These are phyloP conservation scores for Sporisorium graminicola DNA, from an alignment of 1,284 basidiomycete genomes.

Conservation along the genomic window DNA sequence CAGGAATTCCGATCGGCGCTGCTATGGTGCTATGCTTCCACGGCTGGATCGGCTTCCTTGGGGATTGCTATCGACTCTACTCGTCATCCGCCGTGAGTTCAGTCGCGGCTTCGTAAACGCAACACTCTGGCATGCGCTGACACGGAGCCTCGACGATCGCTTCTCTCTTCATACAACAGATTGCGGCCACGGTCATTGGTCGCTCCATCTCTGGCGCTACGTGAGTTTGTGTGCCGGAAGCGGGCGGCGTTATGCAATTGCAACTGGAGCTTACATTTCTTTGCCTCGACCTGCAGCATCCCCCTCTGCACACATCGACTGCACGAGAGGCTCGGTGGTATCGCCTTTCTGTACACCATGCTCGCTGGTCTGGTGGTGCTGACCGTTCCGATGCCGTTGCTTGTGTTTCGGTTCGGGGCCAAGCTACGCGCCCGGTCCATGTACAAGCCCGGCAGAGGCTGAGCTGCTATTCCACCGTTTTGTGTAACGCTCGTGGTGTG, in stretches of 20 bases:
- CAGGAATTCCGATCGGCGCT: constrained; percentile 38
- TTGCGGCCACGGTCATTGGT: constrained; percentile 44
- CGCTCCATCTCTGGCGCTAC: constrained; percentile 44
- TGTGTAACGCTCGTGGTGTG: neutral
- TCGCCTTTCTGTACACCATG: constrained; percentile 37
- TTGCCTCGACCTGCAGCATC: constrained; percentile 11
- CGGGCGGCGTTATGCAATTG: neutral
- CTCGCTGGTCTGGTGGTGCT: constrained; percentile 36
- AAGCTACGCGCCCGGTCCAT: constrained; percentile 29
- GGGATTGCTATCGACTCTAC: constrained; percentile 46
- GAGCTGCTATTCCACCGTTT: neutral
- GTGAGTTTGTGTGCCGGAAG: constrained; percentile 6
- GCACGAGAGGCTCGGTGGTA: constrained; percentile 42
- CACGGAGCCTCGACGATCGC: neutral
- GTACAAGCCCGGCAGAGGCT: constrained; percentile 29
- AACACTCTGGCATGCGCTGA: neutral
- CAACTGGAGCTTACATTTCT: neutral
- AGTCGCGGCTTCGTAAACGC: neutral
- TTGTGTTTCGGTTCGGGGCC: constrained; percentile 23
- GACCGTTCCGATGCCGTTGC: constrained; percentile 24
- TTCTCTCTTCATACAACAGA: constrained; percentile 9
- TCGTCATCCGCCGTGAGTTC: constrained; percentile 43
- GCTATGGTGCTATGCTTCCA: constrained; percentile 50
- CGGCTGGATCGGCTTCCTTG: constrained; percentile 48
- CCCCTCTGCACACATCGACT: constrained; percentile 33